Evolutionary conservation across 2,329 filamentous ascomycete species (phyloP), one percentile per base, ranked within the genome.

Genomic region (Cadophora malorum): DNA sequence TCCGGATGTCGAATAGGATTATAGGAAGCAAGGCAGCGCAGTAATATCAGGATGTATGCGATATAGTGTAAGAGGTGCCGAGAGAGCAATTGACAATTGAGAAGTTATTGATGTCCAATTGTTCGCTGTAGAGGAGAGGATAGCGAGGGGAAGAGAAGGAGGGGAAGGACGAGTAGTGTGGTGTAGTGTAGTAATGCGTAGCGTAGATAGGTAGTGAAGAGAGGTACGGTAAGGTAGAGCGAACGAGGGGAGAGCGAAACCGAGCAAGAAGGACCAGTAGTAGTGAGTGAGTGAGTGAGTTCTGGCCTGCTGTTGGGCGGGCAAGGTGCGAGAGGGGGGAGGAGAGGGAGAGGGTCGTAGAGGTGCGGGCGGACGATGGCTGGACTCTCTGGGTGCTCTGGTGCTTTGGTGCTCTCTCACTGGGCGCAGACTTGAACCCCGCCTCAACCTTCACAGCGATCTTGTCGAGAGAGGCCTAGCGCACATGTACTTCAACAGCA

Each of bases 81-180:
- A 35, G n/a, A 45, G 23, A 10, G 47, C 47, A 63, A 63, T 49
- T 49, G 45, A 21, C 45, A 19, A 63, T 63, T 63, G 49, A 63
- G 33, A 31, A 28, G 49, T n/a, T 41, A 62, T 62, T 49, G 66
- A 47, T 52, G 53, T 55, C 35, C 23, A 31, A 53, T 23, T 63
- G 31, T 50, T 50, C 21, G 60, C 14, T 25, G 41, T 45, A 6
- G 50, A 67, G 49, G 45, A 35, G 53, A 58, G 53, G 25, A 52
- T 23, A 52, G 58, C 33, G 64, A 53, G n/a, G 45, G 45, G 47
- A 35, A 21, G 55, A 45, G 41, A 31, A 19, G 41, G 41, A 19
- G 41, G 58, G 41, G 23, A 50, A 35, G 33, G 64, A 62, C 21
- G 31, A 28, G 31, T 14, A 33, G n/a, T 47, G 56, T 19, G 50